Evolutionary conservation across 2,329 filamentous ascomycete genomes (phyloP).

Genomic region (Waltergamsia citrina): DNA sequence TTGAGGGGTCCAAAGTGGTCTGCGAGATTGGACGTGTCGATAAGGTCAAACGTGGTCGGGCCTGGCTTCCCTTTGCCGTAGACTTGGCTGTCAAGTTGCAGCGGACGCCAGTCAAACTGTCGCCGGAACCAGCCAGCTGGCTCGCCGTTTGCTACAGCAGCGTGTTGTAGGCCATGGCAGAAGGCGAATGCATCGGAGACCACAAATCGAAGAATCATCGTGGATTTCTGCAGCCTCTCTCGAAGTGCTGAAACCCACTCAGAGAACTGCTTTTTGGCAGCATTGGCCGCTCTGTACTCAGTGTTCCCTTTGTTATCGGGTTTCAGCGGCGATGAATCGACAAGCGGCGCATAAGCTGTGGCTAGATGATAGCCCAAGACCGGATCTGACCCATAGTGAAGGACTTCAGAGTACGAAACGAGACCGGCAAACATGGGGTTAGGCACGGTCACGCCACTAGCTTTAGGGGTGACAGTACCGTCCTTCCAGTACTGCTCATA

Average conservation of each 20-base stretch:
- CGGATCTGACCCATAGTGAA: constrained; percentile 42
- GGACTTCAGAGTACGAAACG: constrained; percentile 19
- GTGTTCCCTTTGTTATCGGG: constrained; percentile 7
- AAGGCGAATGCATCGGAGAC: constrained; percentile 40
- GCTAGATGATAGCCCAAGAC: constrained; percentile 49
- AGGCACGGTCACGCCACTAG: constrained; percentile 10
- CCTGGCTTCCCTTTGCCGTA: constrained; percentile 25
- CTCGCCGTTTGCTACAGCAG: constrained; percentile 13
- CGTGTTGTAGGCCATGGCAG: constrained; percentile 38
- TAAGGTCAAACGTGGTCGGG: constrained; percentile 39
- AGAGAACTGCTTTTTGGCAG: constrained; percentile 33
- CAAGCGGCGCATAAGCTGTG: constrained; percentile 28
- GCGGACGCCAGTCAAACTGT: constrained; percentile 23
- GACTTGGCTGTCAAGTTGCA: constrained; percentile 29
- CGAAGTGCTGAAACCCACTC: constrained; percentile 34
- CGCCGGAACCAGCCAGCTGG: constrained; percentile 32
- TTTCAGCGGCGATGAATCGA: constrained; percentile 26
- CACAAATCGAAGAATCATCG: constrained; percentile 36
- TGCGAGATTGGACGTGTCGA: constrained; percentile 41
- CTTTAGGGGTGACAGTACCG: constrained; percentile 16
- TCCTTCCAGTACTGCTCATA: constrained; percentile 23
- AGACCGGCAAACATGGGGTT: constrained; percentile 36
- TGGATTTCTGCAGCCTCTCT: constrained; percentile 11
- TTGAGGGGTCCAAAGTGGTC: constrained; percentile 28
- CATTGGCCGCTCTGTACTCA: constrained; percentile 15